Evolutionary conservation across 495 filamentous ascomycete species (phyloP).

Genomic region (Tuber microsphaerosporum): DNA sequence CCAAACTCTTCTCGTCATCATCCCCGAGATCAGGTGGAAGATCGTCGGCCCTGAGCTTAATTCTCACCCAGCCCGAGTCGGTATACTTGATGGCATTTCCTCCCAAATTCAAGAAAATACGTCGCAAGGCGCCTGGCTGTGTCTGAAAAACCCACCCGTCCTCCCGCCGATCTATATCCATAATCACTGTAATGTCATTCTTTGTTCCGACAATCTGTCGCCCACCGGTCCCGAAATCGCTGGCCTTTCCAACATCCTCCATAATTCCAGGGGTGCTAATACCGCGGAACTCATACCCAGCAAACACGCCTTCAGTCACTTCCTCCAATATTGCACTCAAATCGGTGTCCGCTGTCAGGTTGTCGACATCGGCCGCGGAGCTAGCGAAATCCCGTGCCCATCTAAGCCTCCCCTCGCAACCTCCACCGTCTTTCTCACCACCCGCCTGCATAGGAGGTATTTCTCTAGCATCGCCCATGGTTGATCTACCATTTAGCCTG

Average conservation of each 20-base stretch:
- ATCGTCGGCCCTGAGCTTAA: conserved; percentile 52
- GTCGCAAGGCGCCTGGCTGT: conserved; percentile 64
- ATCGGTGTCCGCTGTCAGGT: conserved; percentile 44
- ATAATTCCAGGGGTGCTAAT: conserved; percentile 37
- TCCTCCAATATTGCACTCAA: conserved; percentile 53
- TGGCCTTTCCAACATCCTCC: conserved; percentile 34
- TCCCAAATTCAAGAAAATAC: conserved; percentile 74
- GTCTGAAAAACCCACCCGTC: conserved; percentile 57
- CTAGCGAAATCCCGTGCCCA: not conserved
- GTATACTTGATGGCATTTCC: conserved; percentile 82
- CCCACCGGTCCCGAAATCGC: conserved; percentile 7
- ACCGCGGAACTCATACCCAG: conserved; percentile 47
- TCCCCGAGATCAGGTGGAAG: conserved; percentile 32
- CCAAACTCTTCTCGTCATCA: conserved; percentile 39
- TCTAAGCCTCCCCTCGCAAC: conserved; percentile 15
- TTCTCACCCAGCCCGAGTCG: conserved; percentile 56
- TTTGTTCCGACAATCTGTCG: conserved; percentile 22
- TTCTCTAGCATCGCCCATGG: not conserved
- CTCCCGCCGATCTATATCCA: conserved; percentile 55
- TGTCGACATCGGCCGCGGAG: conserved; percentile 25
- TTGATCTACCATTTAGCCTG: conserved; percentile 13
- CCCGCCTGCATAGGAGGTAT: not conserved
- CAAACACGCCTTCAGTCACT: conserved; percentile 54
- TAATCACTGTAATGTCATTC: conserved; percentile 51
- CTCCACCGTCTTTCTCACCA: conserved; percentile 12